A percentile compares a stretch with the other conserved stretches of the same genome.
Conservation (phyloP, 768 basidiomycete species). For the Boletus subparvulus region DNA sequence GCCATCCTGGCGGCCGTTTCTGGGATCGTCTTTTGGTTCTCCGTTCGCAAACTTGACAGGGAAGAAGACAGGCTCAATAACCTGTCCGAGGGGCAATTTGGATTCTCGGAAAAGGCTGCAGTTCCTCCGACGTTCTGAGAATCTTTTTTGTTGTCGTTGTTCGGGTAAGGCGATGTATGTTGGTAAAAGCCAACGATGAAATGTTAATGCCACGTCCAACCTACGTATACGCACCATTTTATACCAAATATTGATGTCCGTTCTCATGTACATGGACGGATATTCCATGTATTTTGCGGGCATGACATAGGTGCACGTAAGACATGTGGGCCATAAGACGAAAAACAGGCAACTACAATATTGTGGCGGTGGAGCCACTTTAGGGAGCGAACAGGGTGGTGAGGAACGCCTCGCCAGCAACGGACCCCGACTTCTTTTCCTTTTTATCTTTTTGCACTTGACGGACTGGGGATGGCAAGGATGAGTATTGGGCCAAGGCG, state of each 20-base stretch:
- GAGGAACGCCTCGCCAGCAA: slow-evolving; percentile 83
- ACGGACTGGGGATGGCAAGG: slow-evolving; percentile 52
- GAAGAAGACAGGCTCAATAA: slow-evolving; percentile 66
- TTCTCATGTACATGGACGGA: background rate
- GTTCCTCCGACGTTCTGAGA: background rate
- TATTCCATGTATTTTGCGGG: slow-evolving; percentile 13
- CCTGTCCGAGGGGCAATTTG: slow-evolving; percentile 41
- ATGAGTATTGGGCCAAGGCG: background rate
- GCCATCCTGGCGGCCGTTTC: slow-evolving; percentile 51
- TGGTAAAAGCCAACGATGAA: background rate
- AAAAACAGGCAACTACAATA: slow-evolving; percentile 5
- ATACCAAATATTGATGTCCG: background rate
- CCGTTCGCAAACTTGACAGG: slow-evolving; percentile 54
- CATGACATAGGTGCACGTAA: slow-evolving; percentile 18
- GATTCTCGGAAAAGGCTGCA: background rate
- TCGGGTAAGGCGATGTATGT: too few species aligned
- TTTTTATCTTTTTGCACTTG: slow-evolving; percentile 61
- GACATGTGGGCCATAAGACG: slow-evolving; percentile 10
- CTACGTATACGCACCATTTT: background rate
- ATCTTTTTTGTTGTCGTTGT: background rate
- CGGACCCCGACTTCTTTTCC: slow-evolving; percentile 59
- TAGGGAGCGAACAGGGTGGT: slow-evolving; percentile 82
- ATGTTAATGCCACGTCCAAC: background rate
- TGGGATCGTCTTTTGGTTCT: slow-evolving; percentile 54
- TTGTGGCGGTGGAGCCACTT: slow-evolving; percentile 24